Conservation (phyloP, 78 protist species). For the Planoprotostelium fungivorum region DNA sequence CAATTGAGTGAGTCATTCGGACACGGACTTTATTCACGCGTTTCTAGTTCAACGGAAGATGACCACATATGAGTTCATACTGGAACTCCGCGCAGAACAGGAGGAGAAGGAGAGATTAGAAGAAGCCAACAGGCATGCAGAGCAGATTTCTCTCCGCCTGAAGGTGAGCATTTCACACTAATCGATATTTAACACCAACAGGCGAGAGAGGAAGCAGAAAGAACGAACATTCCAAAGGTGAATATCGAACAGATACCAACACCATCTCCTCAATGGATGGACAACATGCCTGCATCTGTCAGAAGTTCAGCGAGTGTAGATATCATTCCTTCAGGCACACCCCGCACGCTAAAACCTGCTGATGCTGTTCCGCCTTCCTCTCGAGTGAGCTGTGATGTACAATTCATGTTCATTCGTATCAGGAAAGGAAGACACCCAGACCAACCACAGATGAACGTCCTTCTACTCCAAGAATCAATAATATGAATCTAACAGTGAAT, state of each 20-base stretch:
- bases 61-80: not conserved
- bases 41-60: not conserved
- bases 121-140: not conserved
- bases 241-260: no score
- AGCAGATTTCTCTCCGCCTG: not conserved
- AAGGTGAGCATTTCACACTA: not conserved
- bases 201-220: not conserved
- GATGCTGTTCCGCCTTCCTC: no score
- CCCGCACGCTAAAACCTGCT: no score
- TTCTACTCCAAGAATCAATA: no score
- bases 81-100: not conserved
- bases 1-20: not conserved
- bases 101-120: not conserved
- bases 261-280: not conserved
- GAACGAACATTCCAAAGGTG: not conserved
- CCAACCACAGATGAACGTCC: no score
- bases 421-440: no score
- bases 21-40: not conserved
- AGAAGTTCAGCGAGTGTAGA: not conserved
- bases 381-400: no score
- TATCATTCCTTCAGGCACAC: not conserved
- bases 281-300: not conserved
- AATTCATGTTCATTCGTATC: no score
- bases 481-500: no score
- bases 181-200: not conserved